Base-by-base conservation (phyloP, 305 asterid genomes). In the Coffea humblotiana region DNA sequence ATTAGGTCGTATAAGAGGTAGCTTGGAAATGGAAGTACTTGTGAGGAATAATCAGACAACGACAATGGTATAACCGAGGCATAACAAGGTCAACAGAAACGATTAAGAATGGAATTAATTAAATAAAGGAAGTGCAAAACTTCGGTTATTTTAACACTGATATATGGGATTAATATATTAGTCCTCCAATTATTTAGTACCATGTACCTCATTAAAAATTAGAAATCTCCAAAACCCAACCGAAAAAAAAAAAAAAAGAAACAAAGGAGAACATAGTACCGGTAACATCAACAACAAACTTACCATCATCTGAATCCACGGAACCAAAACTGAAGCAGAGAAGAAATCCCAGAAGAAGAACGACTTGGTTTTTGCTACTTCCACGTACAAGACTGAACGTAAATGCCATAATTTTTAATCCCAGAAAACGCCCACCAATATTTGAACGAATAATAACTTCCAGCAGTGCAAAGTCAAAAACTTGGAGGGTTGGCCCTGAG, bases 261-360 rank as follows among this genome's bases (percentile, higher is more conserved):
- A 75, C 56, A 72, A 56, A 45, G 18, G 35, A 25, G 52, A 21
- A 25, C n/a, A n/a, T 48, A 11, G 52, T 0, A 48, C 52, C 13
- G 16, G 58, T 71, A 77, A 49, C 74, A 74, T 23, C 9, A 15
- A 18, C 48, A n/a, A 61, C 16, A 71, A 77, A 84, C 98, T 87
- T 88, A 96, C 99, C 97, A 75, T 92, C 97, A 75, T 92, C 93
- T 71, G 97, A 83, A 75, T 79, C 84, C 82, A 88, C 98, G 4
- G 84, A 64, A 83, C 79, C 83, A 74, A 82, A 89, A 89, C 91
- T 88, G 82, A 86, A 84, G 83, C 82, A 67, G n/a, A 85, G 71
- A 71, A 90, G 56, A 82, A 87, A 82, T 37, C 88, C 93, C 90
- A 77, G 68, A 40, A 90, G 83, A 85, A 85, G 82, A 73, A 77